Percentiles rank a stretch among this genome's conserved stretches.
Conservation (phyloP, 352 stramenopile species). For the Lagenidium sp. region DNA sequence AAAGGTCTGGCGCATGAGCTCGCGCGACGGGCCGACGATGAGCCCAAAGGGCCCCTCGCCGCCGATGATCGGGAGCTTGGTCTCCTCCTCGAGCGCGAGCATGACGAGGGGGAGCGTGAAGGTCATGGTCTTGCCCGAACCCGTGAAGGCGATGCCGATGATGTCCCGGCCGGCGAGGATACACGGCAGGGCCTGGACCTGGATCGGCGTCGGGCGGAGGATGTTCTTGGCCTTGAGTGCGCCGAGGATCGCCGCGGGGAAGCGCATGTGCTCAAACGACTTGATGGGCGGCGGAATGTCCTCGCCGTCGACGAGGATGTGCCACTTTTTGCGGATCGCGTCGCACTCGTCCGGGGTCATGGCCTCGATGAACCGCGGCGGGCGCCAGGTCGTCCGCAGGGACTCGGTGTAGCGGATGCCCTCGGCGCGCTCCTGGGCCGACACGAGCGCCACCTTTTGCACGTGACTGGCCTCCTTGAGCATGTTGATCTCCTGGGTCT, state of each 20-base stretch:
- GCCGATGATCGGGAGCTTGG: slow-evolving; percentile 89
- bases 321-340: slow-evolving; percentile 95
- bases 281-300: slow-evolving; percentile 95
- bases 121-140: slow-evolving; percentile 97
- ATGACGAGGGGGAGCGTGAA: slow-evolving; percentile 97
- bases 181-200: slow-evolving; percentile 97
- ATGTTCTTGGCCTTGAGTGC: slow-evolving; percentile 95
- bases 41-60: slow-evolving; percentile 96
- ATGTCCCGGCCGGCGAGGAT: slow-evolving; percentile 96
- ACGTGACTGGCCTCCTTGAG: slow-evolving; percentile 94
- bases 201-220: slow-evolving; percentile 94
- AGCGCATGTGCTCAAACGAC: slow-evolving; percentile 97
- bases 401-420: slow-evolving; percentile 88
- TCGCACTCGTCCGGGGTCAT: slow-evolving; percentile 87
- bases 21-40: slow-evolving; percentile 95
- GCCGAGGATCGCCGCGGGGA: slow-evolving; percentile 90
- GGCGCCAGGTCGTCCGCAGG: slow-evolving; percentile 90
- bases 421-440: slow-evolving; percentile 87
- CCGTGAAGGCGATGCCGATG: slow-evolving; percentile 99
- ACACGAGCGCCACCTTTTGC: slow-evolving; percentile 94
- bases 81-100: slow-evolving; percentile 95
- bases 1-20: slow-evolving; percentile 97
- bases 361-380: slow-evolving; percentile 76
- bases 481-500: slow-evolving; percentile 88
- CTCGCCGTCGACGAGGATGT: slow-evolving; percentile 96